Evolutionary conservation across 768 basidiomycete species (phyloP), one percentile per base, ranked within the genome.

Genomic region (Ephemerocybe angulata): DNA sequence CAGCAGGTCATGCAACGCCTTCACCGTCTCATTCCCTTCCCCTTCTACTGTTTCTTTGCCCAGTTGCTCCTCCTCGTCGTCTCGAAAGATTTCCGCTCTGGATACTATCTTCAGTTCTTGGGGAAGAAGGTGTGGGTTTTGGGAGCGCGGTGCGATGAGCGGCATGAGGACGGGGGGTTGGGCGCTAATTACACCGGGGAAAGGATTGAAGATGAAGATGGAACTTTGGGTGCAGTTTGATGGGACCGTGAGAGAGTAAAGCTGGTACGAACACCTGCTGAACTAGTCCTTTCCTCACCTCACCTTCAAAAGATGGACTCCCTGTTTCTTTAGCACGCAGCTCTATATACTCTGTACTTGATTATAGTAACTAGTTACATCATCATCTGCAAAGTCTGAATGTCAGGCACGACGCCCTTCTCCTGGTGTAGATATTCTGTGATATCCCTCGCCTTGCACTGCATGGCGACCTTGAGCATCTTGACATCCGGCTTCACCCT

Each of bases 331-430:
- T n/a, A n/a, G n/a, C n/a, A n/a, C n/a, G n/a, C n/a, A n/a, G n/a
- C n/a, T n/a, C n/a, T n/a, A n/a, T n/a, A n/a, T n/a, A n/a, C n/a
- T n/a, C n/a, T n/a, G n/a, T n/a, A n/a, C n/a, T n/a, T n/a, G n/a
- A n/a, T n/a, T n/a, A n/a, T n/a, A n/a, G n/a, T n/a, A n/a, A n/a
- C n/a, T n/a, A n/a, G n/a, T 42, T 55, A 55, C 37, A 50, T 50
- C 56, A 72, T 61, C 25, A 54, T 65, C 52, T 65, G 65, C 27
- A 72, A 66, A 0, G 88, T 88, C 63, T 82, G 78, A 68, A 90
- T 80, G 64, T 90, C 86, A 0, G 89, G 89, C 31, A 89, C 70
- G 60, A 84, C 83, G 10, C 83, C 83, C 68, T 88, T 89, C 66
- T 89, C 88, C 43, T 70, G 67, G 53, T 78, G 80, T 27, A 93